Base-by-base conservation (phyloP, 2,329 filamentous ascomycete genomes). In the Aspergillus chevalieri region DNA sequence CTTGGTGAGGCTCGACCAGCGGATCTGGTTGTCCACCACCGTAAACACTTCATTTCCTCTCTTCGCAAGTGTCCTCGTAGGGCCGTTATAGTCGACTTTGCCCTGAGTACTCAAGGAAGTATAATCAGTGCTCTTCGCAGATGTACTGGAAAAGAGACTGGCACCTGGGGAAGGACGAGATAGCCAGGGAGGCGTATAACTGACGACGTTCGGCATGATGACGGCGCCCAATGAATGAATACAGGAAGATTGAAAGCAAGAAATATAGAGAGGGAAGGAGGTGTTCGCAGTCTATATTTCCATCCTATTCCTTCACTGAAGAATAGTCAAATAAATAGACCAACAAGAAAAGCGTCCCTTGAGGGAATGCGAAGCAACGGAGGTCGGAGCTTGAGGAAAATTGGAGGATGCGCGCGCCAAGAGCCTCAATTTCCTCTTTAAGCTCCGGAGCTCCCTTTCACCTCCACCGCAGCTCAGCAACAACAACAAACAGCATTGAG, bases 1-100 rank as follows among this genome's bases (percentile, higher is more conserved):
- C 51, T 85, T 82, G 46, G 83, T 82, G 48, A 98, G 73, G 69
- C 95, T 89, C 8, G 87, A 85, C 90, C 93, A 98, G 67, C 91
- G 81, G 53, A 98, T 86, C 69, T 97, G 89, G 60, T 86, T 91
- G 44, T 91, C 91, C 38, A 87, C 84, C 17, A 90, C 91, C 10
- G 89, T 84, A 65, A 97, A 97, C 8, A 97, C 75, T 63, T 98
- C 91, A 1, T 87, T 89, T 14, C 87, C 90, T 51, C 92, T 79
- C 45, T 81, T 83, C 8, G 90, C 91, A 60, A 97, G 85, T 0
- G 84, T 90, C 55, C 74, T 75, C 17, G 65, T 69, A 1, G 80
- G 71, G 2, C 76, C 70, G n/a, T 56, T 54, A 26, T 65, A 65
- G 12, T 51, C 44, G 4, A 48, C 17, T 19, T 58, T 44, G 38